Evolutionary conservation across 2,329 filamentous ascomycete species (phyloP), one percentile per base, ranked within the genome.

Genomic region (Aspergillus sp.): DNA sequence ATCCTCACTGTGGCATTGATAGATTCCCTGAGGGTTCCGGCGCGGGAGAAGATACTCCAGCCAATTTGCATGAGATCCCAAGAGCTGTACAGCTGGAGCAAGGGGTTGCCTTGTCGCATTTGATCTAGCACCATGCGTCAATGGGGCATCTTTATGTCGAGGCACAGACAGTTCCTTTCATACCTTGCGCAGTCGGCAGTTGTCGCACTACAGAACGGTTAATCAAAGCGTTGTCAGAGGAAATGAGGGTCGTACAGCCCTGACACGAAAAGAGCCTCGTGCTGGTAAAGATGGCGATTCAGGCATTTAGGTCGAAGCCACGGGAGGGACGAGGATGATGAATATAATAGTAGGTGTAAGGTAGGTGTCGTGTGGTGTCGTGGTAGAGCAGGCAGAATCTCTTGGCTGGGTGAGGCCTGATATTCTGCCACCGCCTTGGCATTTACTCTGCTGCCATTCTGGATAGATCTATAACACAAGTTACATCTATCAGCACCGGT

Each of bases 131-230:
- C 8, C 26, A 30, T 11, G 3, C 8, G 26, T 30, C 26, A 30
- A 30, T 30, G 26, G 3, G 8, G 10, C 3, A 4, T 3, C 10
- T 3, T 8, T 8, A 30, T 7, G 10, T 8, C 26, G 8, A 9
- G 26, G 8, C 26, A 30, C 26, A 30, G 22, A 30, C 10, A 7
- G 26, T 7, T 51, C 17, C 22, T 22, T 35, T 20, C 22, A 8
- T 56, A 65, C 63, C 60, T 65, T 65, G 40, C 63, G 57, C 20
- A 59, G 40, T 41, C 63, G 61, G 50, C 63, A 65, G 51, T 65
- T 65, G 33, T 65, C 62, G 24, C 63, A 65, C 63, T 65, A 16
- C 4, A 38, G 4, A 14, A 17, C 14, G 20, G 20, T 2, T 9
- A 3, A 26, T 41, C 20, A 16, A 11, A 11, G 16, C 13, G 16